phyloP scores from a whole-genome alignment of 1,284 basidiomycete species.

The Laetiporus sulphureus region DNA sequence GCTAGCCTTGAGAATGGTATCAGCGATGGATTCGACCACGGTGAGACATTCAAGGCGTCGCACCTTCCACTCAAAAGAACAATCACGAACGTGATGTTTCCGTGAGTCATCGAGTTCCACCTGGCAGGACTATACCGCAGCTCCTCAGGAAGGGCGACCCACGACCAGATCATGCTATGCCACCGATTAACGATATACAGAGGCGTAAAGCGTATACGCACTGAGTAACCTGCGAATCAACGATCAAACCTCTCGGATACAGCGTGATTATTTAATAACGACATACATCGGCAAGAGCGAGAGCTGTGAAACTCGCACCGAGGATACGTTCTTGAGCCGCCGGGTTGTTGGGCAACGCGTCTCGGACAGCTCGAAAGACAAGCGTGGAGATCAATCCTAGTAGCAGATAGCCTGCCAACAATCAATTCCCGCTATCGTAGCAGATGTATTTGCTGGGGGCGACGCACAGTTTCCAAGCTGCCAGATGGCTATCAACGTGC shows the following conservation, averaged over 20 bases:
- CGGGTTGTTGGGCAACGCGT: slow-evolving; percentile 52
- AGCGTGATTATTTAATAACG: slow-evolving; percentile 1
- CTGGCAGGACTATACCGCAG: slow-evolving; percentile 40
- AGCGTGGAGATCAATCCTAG: slow-evolving; percentile 61
- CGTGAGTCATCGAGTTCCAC: slow-evolving; percentile 73
- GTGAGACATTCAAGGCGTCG: slow-evolving; percentile 9
- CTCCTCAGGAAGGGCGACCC: slow-evolving; percentile 50
- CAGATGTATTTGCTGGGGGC: not conserved
- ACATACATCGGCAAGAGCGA: slow-evolving; percentile 70
- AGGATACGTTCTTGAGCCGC: slow-evolving; percentile 65
- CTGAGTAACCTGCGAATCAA: slow-evolving; percentile 45
- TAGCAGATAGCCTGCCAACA: slow-evolving; percentile 54
- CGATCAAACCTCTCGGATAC: not conserved
- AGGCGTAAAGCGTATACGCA: slow-evolving; percentile 27
- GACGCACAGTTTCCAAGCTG: slow-evolving; percentile 65
- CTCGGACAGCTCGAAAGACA: slow-evolving; percentile 64
- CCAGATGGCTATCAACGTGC: slow-evolving; percentile 62
- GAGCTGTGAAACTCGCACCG: slow-evolving; percentile 54
- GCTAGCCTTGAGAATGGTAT: slow-evolving; percentile 41
- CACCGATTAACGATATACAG: not conserved
- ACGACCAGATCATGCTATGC: slow-evolving; percentile 49
- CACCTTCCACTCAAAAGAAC: slow-evolving; percentile 54
- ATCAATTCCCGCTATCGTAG: not conserved
- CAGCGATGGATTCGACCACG: slow-evolving; percentile 4
- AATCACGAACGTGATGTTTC: slow-evolving; percentile 61